Conservation (phyloP, 192 early-diverging fungal species). For the Mortierella alpina region DNA sequence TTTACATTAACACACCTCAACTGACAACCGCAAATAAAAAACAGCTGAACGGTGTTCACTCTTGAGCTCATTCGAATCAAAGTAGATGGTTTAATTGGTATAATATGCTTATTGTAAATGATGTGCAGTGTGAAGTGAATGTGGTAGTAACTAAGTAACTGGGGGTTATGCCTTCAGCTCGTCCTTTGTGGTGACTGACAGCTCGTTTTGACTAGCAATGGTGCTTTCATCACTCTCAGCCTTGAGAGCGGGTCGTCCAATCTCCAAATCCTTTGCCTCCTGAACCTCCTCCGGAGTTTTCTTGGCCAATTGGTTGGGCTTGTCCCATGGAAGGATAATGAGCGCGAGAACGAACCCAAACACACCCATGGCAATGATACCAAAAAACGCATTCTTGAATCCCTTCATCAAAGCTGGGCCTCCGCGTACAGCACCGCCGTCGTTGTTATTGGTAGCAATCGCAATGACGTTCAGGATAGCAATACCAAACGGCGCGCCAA, state of each 20-base stretch:
- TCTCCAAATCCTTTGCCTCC: slow-evolving; percentile 11
- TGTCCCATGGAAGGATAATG: slow-evolving; percentile 22
- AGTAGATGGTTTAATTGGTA: no score
- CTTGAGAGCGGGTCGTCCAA: not conserved
- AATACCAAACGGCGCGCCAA: slow-evolving; percentile 47
- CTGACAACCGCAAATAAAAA: no score
- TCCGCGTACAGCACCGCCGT: not conserved
- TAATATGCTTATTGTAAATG: no score
- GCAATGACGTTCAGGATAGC: slow-evolving; percentile 50
- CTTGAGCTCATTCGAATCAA: no score
- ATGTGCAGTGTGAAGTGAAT: no score
- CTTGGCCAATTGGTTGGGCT: not conserved
- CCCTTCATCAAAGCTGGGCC: slow-evolving; percentile 29
- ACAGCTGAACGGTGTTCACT: no score
- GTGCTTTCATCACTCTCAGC: slow-evolving; percentile 16
- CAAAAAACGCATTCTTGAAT: slow-evolving; percentile 19
- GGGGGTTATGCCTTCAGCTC: not conserved
- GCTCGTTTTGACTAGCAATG: slow-evolving; percentile 1
- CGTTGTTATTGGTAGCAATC: slow-evolving; percentile 26
- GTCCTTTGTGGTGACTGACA: not conserved
- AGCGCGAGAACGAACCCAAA: slow-evolving; percentile 2
- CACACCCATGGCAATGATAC: slow-evolving; percentile 15
- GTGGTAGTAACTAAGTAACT: no score
- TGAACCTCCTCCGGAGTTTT: not conserved
- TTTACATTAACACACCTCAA: no score